Evolutionary conservation across 1,284 basidiomycete species (phyloP), one percentile per base, ranked within the genome.

Genomic region (Inonotus hispidus): DNA sequence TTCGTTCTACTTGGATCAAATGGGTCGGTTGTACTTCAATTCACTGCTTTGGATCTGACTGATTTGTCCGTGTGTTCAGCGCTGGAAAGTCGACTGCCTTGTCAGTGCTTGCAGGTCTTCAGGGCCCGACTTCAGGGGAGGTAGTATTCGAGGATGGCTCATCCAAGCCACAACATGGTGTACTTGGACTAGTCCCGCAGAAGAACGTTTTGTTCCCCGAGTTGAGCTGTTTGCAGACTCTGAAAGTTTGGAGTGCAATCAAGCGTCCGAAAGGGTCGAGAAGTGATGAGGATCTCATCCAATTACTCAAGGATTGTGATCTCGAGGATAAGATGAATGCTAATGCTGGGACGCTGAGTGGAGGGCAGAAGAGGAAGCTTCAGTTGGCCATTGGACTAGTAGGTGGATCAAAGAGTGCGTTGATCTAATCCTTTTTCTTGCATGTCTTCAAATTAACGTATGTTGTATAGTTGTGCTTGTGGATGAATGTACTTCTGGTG

Each of bases 151-250:
- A 82, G 64, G 85, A 82, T 37, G 80, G 81, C 0, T 68, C 71
- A 23, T 68, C 75, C 19, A 75, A 71, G 4, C 84, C 84, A 0
- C 77, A 82, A 1, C 80, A 81, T 0, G 87, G 88, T 2, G 80
- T 79, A 0, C 72, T 92, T 16, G 90, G 90, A 6, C 84, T 92
- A 59, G 90, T 92, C 0, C 88, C 88, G 0, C 90, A 93, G 73
- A 90, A 89, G 74, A 91, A 92, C 66, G 89, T 93, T 1, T 77
- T 93, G 0, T 91, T 90, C 72, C 82, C 88, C 1, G 88, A 92
- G 63, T 75, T 93, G 25, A 82, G 85, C 1, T 90, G 88, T 68
- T 76, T 83, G 59, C 85, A 92, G 71, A 92, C 88, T 2, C 74
- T 92, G 25, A 76, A 78, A 1, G 78, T 92, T 14, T 93, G 90